Conservation (phyloP, 164 flowering plant species). For the Aristolochia contorta region DNA sequence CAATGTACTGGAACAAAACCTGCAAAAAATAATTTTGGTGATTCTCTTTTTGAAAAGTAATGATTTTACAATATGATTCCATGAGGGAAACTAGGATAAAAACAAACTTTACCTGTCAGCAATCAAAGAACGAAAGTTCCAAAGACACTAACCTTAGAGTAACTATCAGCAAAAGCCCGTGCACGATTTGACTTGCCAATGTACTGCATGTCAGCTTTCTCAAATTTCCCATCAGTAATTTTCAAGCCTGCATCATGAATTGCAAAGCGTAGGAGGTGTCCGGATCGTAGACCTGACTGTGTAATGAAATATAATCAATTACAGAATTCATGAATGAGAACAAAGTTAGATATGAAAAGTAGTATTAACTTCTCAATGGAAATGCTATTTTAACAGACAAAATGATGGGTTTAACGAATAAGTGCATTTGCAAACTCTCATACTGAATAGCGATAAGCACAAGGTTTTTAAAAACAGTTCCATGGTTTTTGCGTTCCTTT, state of each 20-base stretch:
- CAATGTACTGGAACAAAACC: constrained; percentile 73
- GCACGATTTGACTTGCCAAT: constrained; percentile 62
- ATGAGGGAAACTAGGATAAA: neutral
- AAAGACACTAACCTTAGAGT: constrained; percentile 61
- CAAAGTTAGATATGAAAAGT: no score
- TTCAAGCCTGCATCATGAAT: constrained; percentile 59
- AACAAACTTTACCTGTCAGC: neutral
- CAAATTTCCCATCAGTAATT: constrained; percentile 71
- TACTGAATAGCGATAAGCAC: no score
- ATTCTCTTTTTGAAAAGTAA: neutral
- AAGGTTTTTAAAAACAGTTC: no score
- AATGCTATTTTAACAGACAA: no score
- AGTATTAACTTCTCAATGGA: no score
- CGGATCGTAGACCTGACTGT: constrained; percentile 53
- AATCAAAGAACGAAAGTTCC: neutral
- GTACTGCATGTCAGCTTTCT: constrained; percentile 69
- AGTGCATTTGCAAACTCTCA: no score
- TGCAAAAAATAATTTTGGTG: constrained; percentile 13
- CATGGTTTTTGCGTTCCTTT: no score
- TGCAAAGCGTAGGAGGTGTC: constrained; percentile 67
- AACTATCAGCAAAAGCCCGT: constrained; percentile 90
- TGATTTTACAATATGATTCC: neutral
- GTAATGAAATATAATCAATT: constrained; percentile 1
- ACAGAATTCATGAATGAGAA: neutral
- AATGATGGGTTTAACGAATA: no score